phyloP scores from a whole-genome alignment of 768 basidiomycete species.

The Leccinum fibrillosum region DNA sequence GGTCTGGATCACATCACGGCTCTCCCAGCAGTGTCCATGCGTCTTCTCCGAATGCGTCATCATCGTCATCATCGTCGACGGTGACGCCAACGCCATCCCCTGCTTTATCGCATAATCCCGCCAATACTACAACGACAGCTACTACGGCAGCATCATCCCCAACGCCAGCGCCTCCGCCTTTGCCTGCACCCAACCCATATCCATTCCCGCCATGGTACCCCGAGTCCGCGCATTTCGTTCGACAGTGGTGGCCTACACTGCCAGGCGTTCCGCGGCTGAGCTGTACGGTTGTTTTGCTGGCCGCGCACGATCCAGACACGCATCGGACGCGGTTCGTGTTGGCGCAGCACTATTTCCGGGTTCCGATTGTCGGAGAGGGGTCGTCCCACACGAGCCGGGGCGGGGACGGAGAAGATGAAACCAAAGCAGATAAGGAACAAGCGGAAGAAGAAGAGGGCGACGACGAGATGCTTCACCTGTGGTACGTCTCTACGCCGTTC shows the following conservation, averaged over 20 bases:
- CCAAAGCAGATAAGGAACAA: background rate
- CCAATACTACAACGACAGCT: background rate
- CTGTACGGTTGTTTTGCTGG: slow-evolving; percentile 69
- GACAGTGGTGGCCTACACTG: slow-evolving; percentile 78
- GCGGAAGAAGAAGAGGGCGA: slow-evolving; percentile 40
- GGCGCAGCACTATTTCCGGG: slow-evolving; percentile 73
- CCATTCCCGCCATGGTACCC: slow-evolving; percentile 69
- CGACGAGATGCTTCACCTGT: slow-evolving; percentile 61
- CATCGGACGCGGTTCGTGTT: slow-evolving; percentile 62
- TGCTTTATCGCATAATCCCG: background rate
- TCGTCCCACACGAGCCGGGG: background rate
- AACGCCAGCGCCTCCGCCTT: background rate
- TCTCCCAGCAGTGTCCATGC: slow-evolving; percentile 3
- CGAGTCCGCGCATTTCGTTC: slow-evolving; percentile 72
- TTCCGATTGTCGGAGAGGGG: slow-evolving; percentile 44
- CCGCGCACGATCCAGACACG: slow-evolving; percentile 57
- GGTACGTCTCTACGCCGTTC: slow-evolving; percentile 70
- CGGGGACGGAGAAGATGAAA: background rate
- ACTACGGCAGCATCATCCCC: background rate
- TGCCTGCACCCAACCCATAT: slow-evolving; percentile 50
- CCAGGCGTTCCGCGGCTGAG: slow-evolving; percentile 62
- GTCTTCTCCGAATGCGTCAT: background rate
- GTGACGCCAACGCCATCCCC: slow-evolving; percentile 11
- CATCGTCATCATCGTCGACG: background rate
- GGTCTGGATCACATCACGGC: slow-evolving; percentile 12